Conservation (phyloP, 116 monocot genomes). For the Papilionanthe hybrid region DNA sequence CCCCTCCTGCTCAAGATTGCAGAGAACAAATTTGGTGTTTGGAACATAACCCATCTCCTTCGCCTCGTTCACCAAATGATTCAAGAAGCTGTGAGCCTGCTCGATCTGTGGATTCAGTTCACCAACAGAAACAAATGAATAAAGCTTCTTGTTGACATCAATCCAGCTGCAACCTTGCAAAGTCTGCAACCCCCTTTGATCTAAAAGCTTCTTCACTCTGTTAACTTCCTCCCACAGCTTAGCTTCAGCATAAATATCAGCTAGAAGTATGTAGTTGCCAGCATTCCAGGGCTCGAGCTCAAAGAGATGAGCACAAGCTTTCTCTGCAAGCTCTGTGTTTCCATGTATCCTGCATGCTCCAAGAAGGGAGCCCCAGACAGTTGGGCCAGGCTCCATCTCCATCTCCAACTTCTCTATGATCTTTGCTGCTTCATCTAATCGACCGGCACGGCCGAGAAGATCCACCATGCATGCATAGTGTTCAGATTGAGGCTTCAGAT, state of each 20-base stretch:
- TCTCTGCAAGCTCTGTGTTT: constrained; percentile 73
- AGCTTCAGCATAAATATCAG: constrained; percentile 71
- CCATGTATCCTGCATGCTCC: constrained; percentile 80
- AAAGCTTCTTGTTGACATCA: constrained; percentile 53
- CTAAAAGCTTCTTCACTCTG: constrained; percentile 50
- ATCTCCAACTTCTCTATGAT: constrained; percentile 73
- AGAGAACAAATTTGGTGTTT: constrained; percentile 62
- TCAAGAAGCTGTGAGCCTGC: constrained; percentile 56
- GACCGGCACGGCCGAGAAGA: constrained; percentile 80
- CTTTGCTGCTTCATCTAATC: constrained; percentile 61
- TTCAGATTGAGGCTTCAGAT: constrained; percentile 45
- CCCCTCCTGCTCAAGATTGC: constrained; percentile 64
- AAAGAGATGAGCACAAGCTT: constrained; percentile 61
- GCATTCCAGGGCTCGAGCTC: constrained; percentile 80
- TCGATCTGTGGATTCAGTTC: constrained; percentile 60
- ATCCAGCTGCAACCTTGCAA: constrained; percentile 85
- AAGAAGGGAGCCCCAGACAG: constrained; percentile 85
- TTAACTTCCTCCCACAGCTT: constrained; percentile 54
- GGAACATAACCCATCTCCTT: constrained; percentile 74
- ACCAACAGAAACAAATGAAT: constrained; percentile 64
- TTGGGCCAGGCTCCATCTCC: constrained; percentile 66
- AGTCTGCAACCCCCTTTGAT: constrained; percentile 48
- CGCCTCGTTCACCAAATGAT: constrained; percentile 52
- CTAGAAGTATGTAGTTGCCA: constrained; percentile 79
- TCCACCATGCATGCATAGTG: constrained; percentile 95